Percentiles rank a stretch among this genome's conserved stretches.
Evolutionary conservation across 495 filamentous ascomycete species (phyloP).

Genomic region (Penicillium salamii): DNA sequence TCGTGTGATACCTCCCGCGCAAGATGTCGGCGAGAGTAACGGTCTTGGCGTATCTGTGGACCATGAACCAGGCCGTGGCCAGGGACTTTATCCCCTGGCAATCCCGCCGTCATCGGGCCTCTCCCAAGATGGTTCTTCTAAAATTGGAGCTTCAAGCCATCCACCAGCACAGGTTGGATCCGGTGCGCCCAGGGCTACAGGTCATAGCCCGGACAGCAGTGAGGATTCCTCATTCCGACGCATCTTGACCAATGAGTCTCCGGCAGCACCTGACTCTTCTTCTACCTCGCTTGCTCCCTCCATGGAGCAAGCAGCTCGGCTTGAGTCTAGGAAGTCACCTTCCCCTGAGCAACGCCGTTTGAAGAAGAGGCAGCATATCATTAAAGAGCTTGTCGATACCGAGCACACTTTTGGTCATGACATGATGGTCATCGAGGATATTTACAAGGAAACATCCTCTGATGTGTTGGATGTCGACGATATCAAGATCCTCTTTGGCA

Average conservation of each 20-base stretch:
- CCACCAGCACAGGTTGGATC: not conserved
- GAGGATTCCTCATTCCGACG: slow-evolving; percentile 40
- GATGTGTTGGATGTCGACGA: slow-evolving; percentile 76
- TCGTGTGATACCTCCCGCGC: slow-evolving; percentile 11
- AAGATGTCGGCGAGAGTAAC: slow-evolving; percentile 11
- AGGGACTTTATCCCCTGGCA: slow-evolving; percentile 30
- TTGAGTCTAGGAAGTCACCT: slow-evolving; percentile 36
- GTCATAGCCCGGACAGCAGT: slow-evolving; percentile 51
- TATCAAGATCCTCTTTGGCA: slow-evolving; percentile 83
- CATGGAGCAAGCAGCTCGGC: slow-evolving; percentile 21
- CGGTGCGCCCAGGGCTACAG: slow-evolving; percentile 49
- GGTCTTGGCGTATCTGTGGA: slow-evolving; percentile 40
- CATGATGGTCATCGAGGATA: slow-evolving; percentile 94
- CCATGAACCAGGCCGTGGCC: slow-evolving; percentile 26
- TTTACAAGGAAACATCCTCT: slow-evolving; percentile 92
- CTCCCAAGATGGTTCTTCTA: not conserved
- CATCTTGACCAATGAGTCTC: slow-evolving; percentile 34
- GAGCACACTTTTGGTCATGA: slow-evolving; percentile 83
- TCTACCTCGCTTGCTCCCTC: slow-evolving; percentile 39
- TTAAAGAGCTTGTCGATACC: slow-evolving; percentile 90
- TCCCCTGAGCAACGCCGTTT: slow-evolving; percentile 57
- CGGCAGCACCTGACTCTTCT: slow-evolving; percentile 37
- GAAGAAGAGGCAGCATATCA: slow-evolving; percentile 68
- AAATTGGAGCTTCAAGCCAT: not conserved
- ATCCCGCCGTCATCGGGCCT: not conserved